Conservation (phyloP, 257 asterid species). For the Rhazya stricta region DNA sequence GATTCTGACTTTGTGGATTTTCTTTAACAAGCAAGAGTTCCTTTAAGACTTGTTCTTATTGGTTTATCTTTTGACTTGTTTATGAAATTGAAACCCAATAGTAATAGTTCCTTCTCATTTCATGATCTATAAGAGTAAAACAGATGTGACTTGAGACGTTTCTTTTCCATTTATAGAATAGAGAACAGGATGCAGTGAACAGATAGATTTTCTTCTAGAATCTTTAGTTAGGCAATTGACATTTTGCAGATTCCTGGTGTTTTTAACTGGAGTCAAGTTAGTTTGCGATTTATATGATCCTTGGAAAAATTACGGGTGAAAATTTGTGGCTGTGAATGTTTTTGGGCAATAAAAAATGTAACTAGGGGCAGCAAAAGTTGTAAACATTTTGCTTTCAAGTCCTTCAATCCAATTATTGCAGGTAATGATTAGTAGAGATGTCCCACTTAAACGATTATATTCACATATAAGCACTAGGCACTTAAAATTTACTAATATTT, state of each 20-base stretch:
- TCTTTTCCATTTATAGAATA: not conserved
- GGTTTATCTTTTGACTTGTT: not conserved
- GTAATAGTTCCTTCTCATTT: not conserved
- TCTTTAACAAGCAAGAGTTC: constrained; percentile 9
- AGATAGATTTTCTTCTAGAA: not conserved
- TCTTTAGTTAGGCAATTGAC: not conserved
- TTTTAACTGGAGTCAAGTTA: not conserved
- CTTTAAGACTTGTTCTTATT: constrained; percentile 1
- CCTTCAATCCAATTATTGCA: not conserved
- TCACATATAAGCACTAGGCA: constrained; percentile 1
- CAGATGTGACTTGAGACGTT: not conserved
- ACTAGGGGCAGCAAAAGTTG: constrained; percentile 5
- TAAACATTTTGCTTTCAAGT: constrained; percentile 7
- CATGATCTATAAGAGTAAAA: not conserved
- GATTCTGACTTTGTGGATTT: constrained; percentile 2
- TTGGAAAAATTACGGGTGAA: not conserved
- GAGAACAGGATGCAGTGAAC: not conserved
- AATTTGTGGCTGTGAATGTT: constrained; percentile 6
- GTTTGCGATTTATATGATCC: not conserved
- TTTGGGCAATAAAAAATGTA: not conserved
- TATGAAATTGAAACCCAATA: not conserved
- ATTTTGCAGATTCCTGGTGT: not conserved
- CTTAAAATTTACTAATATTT: constrained; percentile 1
- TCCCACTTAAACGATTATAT: not conserved
- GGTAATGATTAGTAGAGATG: not conserved